Evolutionary conservation across 2,329 filamentous ascomycete species (phyloP), one percentile per base, ranked within the genome.

Genomic region (Bipolaris sorokiniana): DNA sequence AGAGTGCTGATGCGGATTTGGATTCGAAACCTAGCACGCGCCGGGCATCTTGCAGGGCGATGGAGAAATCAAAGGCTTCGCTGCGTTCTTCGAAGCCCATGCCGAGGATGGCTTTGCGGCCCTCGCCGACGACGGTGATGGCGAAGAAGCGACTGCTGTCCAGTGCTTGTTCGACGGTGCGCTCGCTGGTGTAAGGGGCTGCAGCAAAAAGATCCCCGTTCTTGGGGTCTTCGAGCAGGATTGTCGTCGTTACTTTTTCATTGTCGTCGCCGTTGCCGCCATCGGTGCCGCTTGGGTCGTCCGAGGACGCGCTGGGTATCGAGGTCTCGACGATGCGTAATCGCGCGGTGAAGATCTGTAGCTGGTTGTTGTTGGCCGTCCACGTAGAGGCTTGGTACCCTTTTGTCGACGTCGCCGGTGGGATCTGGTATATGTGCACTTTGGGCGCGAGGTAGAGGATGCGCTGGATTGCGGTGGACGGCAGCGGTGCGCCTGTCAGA

Each of bases 401-500:
- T 75, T 90, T 89, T 68, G 87, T 91, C 16, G 88, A 89, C 42
- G 88, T 83, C 56, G 92, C 82, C 22, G 92, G 91, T 16, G 92
- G 92, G 75, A 96, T 92, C 71, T 89, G 87, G 83, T 96, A 97
- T 81, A 96, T 85, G 80, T 96, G 91, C 63, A 95, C 89, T 63
- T 84, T 81, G 69, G 83, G 80, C 62, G 88, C 86, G 75, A 92
- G 81, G 84, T 91, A 93, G 75, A 96, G 88, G 73, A 95, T 82
- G 75, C 91, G 88, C 78, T 95, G 90, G 78, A 96, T 94, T 68
- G 91, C 89, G 72, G 91, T 90, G 50, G 86, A 74, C 54, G 90
- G 88, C 65, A 92, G 84, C 63, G 87, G 77, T 33, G 79, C 80
- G 67, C 88, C 88, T 20, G 90, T 94, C 54, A 87, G 83, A 50